Base-by-base conservation (phyloP, 2,329 filamentous ascomycete species). In the Aspergillus sp. region DNA sequence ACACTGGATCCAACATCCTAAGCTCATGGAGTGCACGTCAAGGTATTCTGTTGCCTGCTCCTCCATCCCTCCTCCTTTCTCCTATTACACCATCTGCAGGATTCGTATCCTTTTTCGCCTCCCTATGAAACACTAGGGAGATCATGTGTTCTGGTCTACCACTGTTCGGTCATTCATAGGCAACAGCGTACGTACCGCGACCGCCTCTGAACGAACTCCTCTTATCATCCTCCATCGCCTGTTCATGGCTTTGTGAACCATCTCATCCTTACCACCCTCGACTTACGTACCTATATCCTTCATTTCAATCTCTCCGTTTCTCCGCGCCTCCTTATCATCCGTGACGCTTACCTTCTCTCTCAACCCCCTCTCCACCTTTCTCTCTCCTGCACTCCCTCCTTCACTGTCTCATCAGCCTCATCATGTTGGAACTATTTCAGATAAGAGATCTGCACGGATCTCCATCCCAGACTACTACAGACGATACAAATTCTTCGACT, bases 371-470 rank as follows among this genome's bases (percentile, higher is more conserved):
- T 38, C 14, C 34, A 17, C n/a, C 34, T 9, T 38, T n/a, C 34
- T 5, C 34, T 38, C 34, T n/a, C 4, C 16, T 13, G 14, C 34
- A 11, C 42, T 17, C 32, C 46, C 34, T 32, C 17, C 16, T 13
- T 17, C 40, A 17, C 40, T 20, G 7, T 10, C 40, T 42, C 38
- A 41, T 17, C 3, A 14, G 4, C 19, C 7, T 41, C 40, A 42
- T 17, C 40, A 74, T 74, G 71, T 61, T 75, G 60, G 71, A 72
- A 47, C 72, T 71, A 17, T 76, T 76, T 50, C 66, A 68, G 52
- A 71, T 76, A 55, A 71, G 63, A 56, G 66, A 71, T 57, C 65
- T 75, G 42, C 63, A 67, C 49, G 56, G 49, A 42, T 57, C 60
- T 47, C 49, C 58, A 34, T 53, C 58, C n/a, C 50, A 53, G 20